Evolutionary conservation across 2,329 filamentous ascomycete genomes (phyloP), one percentile per base, ranked within the genome.

Genomic region (Penicillium digitatum): DNA sequence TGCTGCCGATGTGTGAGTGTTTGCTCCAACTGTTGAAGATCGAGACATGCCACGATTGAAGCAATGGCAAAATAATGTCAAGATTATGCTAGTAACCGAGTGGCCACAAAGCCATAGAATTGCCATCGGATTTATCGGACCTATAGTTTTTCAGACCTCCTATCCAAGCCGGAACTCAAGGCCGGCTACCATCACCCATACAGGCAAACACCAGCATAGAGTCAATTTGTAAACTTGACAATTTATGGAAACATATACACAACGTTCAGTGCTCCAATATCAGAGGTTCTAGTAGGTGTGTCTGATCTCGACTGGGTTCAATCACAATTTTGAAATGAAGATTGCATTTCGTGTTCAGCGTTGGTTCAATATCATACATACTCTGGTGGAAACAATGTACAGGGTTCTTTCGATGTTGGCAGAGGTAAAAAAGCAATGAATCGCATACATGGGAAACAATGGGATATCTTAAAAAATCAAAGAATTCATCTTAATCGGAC

Each of bases 391-490:
- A 32, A 52, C 14, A 38, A 48, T 37, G 31, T 35, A 54, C 22
- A 52, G 24, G 29, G 16, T 16, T n/a, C 10, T 16, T 18, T 26
- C 5, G 18, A 32, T 11, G 16, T 20, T 10, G 29, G 20, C 10
- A 26, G 20, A 16, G 43, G n/a, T 32, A 24, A 38, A 8, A 27
- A 44, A 35, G 24, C 14, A 39, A 14, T 4, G 16, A 18, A 16
- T 27, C 18, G 14, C 16, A 52, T 31, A 32, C 26, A 47, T 39
- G 42, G 11, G 31, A 44, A 24, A 37, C 8, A 31, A 31, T 20
- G 20, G 42, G 49, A 47, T 47, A 52, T 47, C 49, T 52, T 31
- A 26, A 22, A 18, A 45, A 47, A 20, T 26, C 14, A 47, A n/a
- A 29, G 31, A 18, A 6, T 4, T 31, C 8, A 29, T 12, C 3